phyloP scores from a whole-genome alignment of 176 grass and related monocot species.

The Oryza coarctata region DNA sequence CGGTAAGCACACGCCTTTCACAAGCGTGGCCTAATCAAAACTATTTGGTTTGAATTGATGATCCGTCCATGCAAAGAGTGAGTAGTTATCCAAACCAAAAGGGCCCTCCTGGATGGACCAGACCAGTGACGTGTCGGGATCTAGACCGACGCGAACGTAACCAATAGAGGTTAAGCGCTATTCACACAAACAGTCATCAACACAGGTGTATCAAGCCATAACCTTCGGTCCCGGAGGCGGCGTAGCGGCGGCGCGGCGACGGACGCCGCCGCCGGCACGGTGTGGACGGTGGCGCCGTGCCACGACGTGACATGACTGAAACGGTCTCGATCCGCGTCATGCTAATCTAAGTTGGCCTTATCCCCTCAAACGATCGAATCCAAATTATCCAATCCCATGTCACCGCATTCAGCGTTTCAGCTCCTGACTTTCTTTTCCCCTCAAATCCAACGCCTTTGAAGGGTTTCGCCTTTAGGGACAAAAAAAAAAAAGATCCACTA shows the following conservation, averaged over 20 bases:
- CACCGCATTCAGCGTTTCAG: background rate
- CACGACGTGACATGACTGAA: too few species aligned
- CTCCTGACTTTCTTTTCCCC: background rate
- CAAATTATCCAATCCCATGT: background rate
- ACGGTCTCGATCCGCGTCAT: background rate
- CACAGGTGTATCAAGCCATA: background rate
- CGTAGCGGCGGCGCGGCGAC: background rate
- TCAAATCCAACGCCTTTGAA: background rate
- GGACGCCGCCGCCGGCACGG: background rate
- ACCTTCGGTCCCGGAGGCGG: too few species aligned
- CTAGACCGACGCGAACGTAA: background rate
- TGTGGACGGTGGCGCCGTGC: background rate
- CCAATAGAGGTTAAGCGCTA: background rate
- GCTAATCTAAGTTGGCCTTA: too few species aligned
- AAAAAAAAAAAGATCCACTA: too few species aligned
- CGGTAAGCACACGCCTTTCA: constrained; percentile 33
- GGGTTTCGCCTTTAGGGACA: too few species aligned
- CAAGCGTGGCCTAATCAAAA: constrained; percentile 9
- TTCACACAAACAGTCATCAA: background rate
- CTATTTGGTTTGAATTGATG: background rate
- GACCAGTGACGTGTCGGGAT: background rate
- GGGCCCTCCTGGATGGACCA: background rate
- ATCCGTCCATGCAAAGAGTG: background rate
- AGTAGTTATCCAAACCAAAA: constrained; percentile 15
- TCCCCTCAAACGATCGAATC: too few species aligned